Evolutionary conservation across 2,329 filamentous ascomycete genomes (phyloP).

Genomic region (Ceratocystis eucalypticola): DNA sequence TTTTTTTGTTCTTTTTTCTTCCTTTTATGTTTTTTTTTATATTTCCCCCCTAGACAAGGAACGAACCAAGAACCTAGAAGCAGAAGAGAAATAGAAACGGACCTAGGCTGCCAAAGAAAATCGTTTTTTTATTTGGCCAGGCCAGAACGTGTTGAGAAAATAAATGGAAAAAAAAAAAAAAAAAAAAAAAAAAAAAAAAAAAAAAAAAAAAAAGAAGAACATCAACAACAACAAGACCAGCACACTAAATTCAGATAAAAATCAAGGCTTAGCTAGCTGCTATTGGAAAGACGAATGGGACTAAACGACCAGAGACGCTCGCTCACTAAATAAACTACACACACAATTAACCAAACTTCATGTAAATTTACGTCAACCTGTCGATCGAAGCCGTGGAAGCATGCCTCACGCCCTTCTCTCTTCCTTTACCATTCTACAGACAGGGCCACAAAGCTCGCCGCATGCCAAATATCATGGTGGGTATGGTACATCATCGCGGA

Average conservation of each 20-base stretch:
- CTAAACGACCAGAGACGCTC: no score
- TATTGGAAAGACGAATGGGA: no score
- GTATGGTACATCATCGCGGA: background rate
- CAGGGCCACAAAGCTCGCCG: no score
- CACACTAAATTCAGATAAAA: background rate
- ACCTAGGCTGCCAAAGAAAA: background rate
- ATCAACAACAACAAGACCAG: background rate
- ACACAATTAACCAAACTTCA: background rate
- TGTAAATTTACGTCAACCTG: background rate
- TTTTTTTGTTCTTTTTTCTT: background rate
- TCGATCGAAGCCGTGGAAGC: background rate
- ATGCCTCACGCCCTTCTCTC: background rate
- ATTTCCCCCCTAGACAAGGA: background rate
- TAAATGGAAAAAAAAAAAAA: rapidly evolving
- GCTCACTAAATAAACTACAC: background rate
- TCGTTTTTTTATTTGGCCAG: background rate
- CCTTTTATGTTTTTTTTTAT: background rate
- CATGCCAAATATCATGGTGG: no score
- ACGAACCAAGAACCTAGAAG: background rate
- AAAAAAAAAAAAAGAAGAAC: background rate
- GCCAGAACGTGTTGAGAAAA: background rate
- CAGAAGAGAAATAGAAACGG: background rate
- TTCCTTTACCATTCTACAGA: background rate
- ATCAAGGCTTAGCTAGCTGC: background rate
- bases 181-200: background rate